phyloP scores from a whole-genome alignment of 202 grass and related monocot species.

The Miscanthus sacchariflorus region DNA sequence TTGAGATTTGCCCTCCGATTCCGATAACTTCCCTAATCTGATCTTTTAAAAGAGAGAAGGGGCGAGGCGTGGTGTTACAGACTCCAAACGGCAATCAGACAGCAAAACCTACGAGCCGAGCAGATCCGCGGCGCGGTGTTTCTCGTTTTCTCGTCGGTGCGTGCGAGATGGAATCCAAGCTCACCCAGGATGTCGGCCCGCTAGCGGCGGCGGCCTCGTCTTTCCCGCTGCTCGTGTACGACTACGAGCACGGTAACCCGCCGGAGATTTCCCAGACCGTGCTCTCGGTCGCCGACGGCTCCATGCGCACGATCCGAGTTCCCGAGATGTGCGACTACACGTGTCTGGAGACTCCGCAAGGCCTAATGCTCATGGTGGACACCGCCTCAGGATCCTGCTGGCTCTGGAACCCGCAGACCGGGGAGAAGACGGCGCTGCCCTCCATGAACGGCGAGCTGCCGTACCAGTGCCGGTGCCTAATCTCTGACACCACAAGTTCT shows the following conservation, averaged over 20 bases:
- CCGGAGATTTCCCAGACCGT: not conserved
- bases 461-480: not conserved
- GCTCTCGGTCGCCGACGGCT: slow-evolving; percentile 11
- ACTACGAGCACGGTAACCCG: not conserved
- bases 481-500: not conserved
- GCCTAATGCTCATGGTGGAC: not conserved
- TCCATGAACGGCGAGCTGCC: not conserved
- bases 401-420: slow-evolving; percentile 20
- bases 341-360: not conserved
- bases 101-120: no score
- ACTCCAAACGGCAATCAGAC: no score
- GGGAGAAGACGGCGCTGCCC: slow-evolving; percentile 11
- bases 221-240: slow-evolving; percentile 8
- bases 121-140: no score
- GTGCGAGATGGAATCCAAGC: not conserved
- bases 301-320: not conserved
- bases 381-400: not conserved
- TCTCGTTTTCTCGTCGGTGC: not conserved
- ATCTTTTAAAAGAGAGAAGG: no score
- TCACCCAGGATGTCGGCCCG: not conserved
- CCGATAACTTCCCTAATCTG: no score
- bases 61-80: no score
- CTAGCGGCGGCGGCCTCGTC: not conserved
- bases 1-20: no score
- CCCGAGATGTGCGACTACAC: slow-evolving; percentile 5